A percentile compares a stretch with the other conserved stretches of the same genome.
phyloP scores from a whole-genome alignment of 2,329 filamentous ascomycete genomes.

The Xylariaceae sp. region DNA sequence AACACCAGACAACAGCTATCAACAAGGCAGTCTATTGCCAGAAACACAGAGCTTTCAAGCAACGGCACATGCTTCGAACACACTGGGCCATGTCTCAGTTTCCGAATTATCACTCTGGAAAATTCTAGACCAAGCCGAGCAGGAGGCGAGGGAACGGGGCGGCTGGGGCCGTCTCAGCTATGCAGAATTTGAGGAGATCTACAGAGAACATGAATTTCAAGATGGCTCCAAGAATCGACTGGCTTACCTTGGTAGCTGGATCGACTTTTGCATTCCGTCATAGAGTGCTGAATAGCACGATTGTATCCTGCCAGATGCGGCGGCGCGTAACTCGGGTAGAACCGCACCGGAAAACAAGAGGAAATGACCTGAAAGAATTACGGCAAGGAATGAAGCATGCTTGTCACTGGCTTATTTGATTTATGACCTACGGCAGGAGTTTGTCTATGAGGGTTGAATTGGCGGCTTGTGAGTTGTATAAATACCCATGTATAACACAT shows the following conservation, averaged over 20 bases:
- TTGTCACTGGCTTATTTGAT: not conserved
- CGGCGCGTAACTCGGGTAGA: not conserved
- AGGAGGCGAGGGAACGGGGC: conserved; percentile 63
- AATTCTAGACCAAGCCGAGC: conserved; percentile 58
- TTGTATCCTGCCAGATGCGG: not conserved
- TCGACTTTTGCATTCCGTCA: conserved; percentile 70
- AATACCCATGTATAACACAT: not conserved
- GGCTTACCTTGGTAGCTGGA: conserved; percentile 84
- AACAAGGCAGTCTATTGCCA: not conserved
- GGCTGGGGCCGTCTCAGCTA: conserved; percentile 74
- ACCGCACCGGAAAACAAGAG: not conserved
- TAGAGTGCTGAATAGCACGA: conserved; percentile 26
- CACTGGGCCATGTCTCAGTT: conserved; percentile 30
- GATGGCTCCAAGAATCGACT: conserved; percentile 58
- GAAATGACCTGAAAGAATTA: not conserved
- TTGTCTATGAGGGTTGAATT: not conserved
- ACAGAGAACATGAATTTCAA: conserved; percentile 51
- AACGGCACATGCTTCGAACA: conserved; percentile 13
- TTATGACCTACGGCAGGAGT: not conserved
- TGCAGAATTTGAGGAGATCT: conserved; percentile 71
- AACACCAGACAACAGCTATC: not conserved
- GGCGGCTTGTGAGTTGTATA: conserved; percentile 1
- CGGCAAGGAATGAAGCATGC: not conserved
- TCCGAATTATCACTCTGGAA: conserved; percentile 45
- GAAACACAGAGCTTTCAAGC: not conserved